Evolutionary conservation across 345 rosid genomes (phyloP), one percentile per base, ranked within the genome.

Genomic region (Fremontodendron californicum): DNA sequence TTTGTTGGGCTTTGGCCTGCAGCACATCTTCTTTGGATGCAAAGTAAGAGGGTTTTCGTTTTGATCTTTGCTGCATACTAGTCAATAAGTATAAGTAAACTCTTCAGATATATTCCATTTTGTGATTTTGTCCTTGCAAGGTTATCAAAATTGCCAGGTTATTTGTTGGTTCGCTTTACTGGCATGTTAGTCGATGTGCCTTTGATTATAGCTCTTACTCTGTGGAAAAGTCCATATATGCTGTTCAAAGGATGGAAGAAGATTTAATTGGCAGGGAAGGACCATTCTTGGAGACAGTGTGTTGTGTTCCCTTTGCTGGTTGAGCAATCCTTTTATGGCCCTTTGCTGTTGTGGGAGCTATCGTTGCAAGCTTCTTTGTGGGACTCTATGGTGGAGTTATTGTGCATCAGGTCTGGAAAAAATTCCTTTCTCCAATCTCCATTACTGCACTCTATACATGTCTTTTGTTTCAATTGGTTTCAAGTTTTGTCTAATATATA

Each of bases 251-350:
- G 97, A 73, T 93, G 97, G 97, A 93, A 88, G 97, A 94, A 82
- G 97, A 94, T 80, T 84, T 93, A 84, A 86, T 93, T 48, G 97
- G 98, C 27, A 78, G 97, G 81, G 97, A 94, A 77, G 97, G 98
- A 35, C 97, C 97, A 0, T 94, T 94, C 82, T 78, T 91, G 86
- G 97, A 94, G 85, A 91, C 89, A 0, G 92, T 88, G 0, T 94
- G 98, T n/a, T n/a, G n/a, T 79, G 95, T 93, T 79, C 97, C 97
- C 23, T 92, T 94, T 84, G 97, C 98, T 7, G 95, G 92, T 80
- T 86, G 93, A 64, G 91, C 95, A 43, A 91, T 94, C 55, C 73
- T 91, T 27, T 78, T 91, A 25, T 93, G 98, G 98, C 98, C 97
- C 66, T 74, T 94, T 73, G 97, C 93, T 78, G 96, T 92, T 57